These are phyloP conservation scores for Camellia lanceoleosa DNA, from an alignment of 148 eudicot genomes.

Conservation along the genomic window DNA sequence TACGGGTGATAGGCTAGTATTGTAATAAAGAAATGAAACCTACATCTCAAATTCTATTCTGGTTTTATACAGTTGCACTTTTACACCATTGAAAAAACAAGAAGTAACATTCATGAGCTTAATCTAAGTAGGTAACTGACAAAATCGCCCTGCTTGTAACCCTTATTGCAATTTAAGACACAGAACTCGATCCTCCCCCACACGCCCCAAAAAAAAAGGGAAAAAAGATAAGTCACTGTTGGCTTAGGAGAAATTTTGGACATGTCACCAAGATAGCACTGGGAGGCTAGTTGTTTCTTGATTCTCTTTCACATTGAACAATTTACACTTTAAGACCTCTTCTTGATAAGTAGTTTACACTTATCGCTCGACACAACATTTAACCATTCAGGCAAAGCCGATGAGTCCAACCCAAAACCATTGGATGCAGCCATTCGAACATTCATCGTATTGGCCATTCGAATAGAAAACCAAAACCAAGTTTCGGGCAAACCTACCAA, in stretches of 20 bases:
- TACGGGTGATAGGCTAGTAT: too few species aligned
- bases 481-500: slow-evolving; percentile 82
- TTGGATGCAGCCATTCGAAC: slow-evolving; percentile 19
- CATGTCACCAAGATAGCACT: background rate
- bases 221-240: background rate
- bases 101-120: background rate
- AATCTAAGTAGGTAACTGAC: background rate
- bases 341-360: slow-evolving; percentile 16
- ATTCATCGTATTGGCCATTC: slow-evolving; percentile 9
- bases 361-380: slow-evolving; percentile 40
- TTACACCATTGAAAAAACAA: background rate
- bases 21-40: too few species aligned
- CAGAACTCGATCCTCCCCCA: background rate
- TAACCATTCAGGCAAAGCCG: slow-evolving; percentile 36
- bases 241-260: background rate
- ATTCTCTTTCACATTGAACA: background rate
- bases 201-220: background rate
- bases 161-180: background rate
- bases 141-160: background rate
- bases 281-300: background rate
- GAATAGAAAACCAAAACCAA: slow-evolving; percentile 59
- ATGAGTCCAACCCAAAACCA: slow-evolving; percentile 23
- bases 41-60: background rate
- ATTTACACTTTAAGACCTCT: background rate
- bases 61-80: background rate